Evolutionary conservation across 768 basidiomycete genomes (phyloP).

Genomic region (Tremella mesenterica): DNA sequence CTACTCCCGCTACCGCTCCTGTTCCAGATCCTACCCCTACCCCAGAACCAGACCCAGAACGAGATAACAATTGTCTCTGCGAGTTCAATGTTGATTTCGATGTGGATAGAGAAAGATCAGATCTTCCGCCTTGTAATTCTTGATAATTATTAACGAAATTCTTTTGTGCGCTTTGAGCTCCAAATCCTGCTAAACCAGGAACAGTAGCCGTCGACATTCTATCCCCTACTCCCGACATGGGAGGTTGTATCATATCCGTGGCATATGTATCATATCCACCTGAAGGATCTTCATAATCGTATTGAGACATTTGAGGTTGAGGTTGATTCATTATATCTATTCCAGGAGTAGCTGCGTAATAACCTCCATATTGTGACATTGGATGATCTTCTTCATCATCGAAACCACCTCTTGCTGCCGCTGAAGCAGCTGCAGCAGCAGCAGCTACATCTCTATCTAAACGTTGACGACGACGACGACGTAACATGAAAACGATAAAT

Average conservation of each 20-base stretch:
- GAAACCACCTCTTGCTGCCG: constrained; percentile 33
- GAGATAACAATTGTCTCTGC: no score
- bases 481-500: constrained; percentile 47
- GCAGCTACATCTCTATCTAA: constrained; percentile 44
- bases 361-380: constrained; percentile 41
- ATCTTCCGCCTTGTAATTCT: no score
- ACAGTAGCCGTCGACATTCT: constrained; percentile 26
- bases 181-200: constrained; percentile 33
- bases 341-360: constrained; percentile 30
- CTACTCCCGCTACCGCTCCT: no score
- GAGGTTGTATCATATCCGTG: constrained; percentile 12
- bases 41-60: no score
- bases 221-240: constrained; percentile 16
- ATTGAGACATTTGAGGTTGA: constrained; percentile 26
- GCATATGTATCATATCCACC: constrained; percentile 43
- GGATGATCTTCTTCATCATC: constrained; percentile 40
- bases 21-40: not conserved
- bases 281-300: constrained; percentile 39
- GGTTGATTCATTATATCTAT: constrained; percentile 25
- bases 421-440: constrained; percentile 40
- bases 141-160: constrained; percentile 7
- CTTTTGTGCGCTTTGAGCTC: constrained; percentile 18
- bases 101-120: no score
- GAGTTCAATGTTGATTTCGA: no score
- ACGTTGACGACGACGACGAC: constrained; percentile 38